phyloP scores from a whole-genome alignment of 2,329 filamentous ascomycete genomes.

The Fusarium sp. region DNA sequence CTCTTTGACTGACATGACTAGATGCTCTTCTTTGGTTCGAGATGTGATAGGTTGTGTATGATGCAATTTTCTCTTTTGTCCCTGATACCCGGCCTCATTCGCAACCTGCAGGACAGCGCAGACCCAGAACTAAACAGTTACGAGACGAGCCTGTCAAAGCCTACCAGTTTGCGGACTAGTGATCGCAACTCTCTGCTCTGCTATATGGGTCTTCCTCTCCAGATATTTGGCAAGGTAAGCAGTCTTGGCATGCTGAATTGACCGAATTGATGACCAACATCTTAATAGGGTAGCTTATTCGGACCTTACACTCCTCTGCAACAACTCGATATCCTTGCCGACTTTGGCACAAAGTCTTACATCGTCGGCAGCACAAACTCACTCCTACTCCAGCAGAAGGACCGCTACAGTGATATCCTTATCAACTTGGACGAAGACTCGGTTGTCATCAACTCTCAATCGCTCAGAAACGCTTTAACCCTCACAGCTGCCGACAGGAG shows the following conservation, averaged over 20 bases:
- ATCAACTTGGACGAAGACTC: constrained; percentile 94
- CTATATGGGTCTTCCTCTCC: constrained; percentile 94
- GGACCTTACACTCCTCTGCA: constrained; percentile 97
- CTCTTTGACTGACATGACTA: constrained; percentile 54
- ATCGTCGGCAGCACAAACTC: constrained; percentile 98
- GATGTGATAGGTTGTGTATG: constrained; percentile 96
- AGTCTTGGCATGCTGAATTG: constrained; percentile 11
- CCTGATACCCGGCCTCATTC: constrained; percentile 90
- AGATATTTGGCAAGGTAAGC: constrained; percentile 89
- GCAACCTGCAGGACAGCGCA: constrained; percentile 93
- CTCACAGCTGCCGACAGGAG: constrained; percentile 89
- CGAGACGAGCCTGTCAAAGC: constrained; percentile 78
- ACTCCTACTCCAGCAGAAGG: constrained; percentile 90
- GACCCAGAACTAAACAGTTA: constrained; percentile 92
- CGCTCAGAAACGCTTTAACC: constrained; percentile 79
- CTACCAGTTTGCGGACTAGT: constrained; percentile 90
- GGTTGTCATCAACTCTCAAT: constrained; percentile 85
- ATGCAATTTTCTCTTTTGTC: constrained; percentile 98
- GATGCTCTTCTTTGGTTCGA: constrained; percentile 99
- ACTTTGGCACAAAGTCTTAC: constrained; percentile 95
- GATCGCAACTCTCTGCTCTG: constrained; percentile 89
- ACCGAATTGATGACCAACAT: constrained; percentile 28
- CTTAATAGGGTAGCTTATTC: constrained; percentile 83
- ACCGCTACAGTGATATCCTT: constrained; percentile 94
- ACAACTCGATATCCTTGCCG: constrained; percentile 92